Conservation (phyloP, 1,284 basidiomycete genomes). For the Phlebopus sp. region DNA sequence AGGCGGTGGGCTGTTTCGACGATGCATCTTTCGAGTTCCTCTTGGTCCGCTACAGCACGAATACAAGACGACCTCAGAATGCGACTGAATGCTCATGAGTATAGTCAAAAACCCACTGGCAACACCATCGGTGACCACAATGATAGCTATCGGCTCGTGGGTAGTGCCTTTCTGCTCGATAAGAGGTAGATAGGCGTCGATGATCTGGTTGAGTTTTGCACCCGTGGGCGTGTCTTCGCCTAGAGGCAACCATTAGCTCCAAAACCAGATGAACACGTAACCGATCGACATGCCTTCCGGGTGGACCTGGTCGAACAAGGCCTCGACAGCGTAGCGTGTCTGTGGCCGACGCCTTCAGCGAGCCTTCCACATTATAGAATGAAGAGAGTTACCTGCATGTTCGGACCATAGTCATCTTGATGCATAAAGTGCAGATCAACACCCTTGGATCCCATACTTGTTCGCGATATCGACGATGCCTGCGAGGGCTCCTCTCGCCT, state of each 20-base stretch:
- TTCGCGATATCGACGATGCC: slow-evolving; percentile 42
- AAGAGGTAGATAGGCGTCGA: slow-evolving; percentile 39
- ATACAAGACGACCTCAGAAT: slow-evolving; percentile 2
- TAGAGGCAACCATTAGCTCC: slow-evolving; percentile 12
- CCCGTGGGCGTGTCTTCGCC: slow-evolving; percentile 45
- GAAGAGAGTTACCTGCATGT: slow-evolving; percentile 30
- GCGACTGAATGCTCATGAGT: not conserved
- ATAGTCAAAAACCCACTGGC: slow-evolving; percentile 35
- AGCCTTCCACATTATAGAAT: not conserved
- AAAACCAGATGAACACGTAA: not conserved
- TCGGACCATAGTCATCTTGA: slow-evolving; percentile 27
- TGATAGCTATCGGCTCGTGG: slow-evolving; percentile 42
- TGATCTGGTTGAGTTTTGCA: slow-evolving; percentile 36
- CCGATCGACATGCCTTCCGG: slow-evolving; percentile 28
- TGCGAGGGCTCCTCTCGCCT: slow-evolving; percentile 41
- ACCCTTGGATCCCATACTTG: slow-evolving; percentile 38
- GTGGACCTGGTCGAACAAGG: slow-evolving; percentile 29
- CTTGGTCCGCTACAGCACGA: slow-evolving; percentile 42
- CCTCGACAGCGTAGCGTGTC: slow-evolving; percentile 22
- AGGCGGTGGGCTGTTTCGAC: slow-evolving; percentile 47
- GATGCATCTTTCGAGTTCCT: slow-evolving; percentile 46
- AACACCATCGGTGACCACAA: slow-evolving; percentile 50
- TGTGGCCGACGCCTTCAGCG: slow-evolving; percentile 9
- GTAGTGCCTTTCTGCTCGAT: slow-evolving; percentile 32
- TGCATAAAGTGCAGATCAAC: slow-evolving; percentile 48